phyloP scores from a whole-genome alignment of 208 protist genomes.

The Crithidia mellificae region DNA sequence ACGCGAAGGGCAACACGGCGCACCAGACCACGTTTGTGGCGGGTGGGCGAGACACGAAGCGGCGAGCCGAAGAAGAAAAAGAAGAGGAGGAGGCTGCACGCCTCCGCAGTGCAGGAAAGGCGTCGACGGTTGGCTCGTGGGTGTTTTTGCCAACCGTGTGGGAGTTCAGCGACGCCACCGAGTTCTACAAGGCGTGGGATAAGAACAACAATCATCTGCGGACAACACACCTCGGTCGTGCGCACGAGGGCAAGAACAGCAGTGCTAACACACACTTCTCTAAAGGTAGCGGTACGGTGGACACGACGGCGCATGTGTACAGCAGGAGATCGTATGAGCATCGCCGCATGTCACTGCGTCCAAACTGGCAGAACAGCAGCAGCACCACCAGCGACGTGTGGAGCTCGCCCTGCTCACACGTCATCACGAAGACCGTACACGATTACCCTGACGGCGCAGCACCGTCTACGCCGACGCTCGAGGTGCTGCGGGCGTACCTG shows the following conservation, averaged over 20 bases:
- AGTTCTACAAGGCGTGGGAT: background rate
- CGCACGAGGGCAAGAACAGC: background rate
- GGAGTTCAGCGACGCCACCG: background rate
- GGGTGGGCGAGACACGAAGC: too few species aligned
- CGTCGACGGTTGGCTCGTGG: background rate
- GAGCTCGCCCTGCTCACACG: conserved; percentile 3
- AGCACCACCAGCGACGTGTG: background rate
- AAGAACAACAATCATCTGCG: background rate
- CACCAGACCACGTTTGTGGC: too few species aligned
- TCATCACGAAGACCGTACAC: background rate
- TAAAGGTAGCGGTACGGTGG: background rate
- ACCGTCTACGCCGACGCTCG: background rate
- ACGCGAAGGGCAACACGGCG: too few species aligned
- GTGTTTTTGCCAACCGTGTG: background rate
- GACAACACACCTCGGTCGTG: background rate
- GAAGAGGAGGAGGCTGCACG: too few species aligned
- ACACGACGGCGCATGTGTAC: background rate
- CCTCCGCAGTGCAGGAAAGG: too few species aligned
- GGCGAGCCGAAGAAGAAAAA: too few species aligned
- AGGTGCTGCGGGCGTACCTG: background rate
- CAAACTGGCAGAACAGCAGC: background rate
- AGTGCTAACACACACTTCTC: too few species aligned
- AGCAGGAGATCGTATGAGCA: background rate
- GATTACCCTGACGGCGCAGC: background rate
- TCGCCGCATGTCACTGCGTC: background rate